These are phyloP conservation scores for Syzygium syzygioides DNA, from an alignment of 441 rosid species.

Conservation along the genomic window DNA sequence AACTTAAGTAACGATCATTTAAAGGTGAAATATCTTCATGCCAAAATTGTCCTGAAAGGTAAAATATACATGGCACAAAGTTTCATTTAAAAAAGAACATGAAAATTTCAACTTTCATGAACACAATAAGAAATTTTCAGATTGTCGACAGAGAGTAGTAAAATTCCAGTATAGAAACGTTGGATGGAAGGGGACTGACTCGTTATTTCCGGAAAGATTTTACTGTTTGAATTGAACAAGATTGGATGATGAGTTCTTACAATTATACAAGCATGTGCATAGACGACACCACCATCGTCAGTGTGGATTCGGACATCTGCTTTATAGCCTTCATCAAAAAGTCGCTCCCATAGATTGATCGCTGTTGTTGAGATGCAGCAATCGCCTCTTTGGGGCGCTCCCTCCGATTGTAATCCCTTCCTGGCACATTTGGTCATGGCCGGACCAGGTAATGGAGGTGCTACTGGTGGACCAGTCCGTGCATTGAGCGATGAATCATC, in stretches of 20 bases:
- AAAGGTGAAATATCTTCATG: background rate
- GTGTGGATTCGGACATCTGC: constrained; percentile 62
- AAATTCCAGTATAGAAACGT: background rate
- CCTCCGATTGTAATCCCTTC: constrained; percentile 9
- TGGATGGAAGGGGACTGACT: background rate
- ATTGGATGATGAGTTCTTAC: constrained; percentile 35
- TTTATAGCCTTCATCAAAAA: constrained; percentile 68
- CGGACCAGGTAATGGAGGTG: constrained; percentile 43
- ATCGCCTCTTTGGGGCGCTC: constrained; percentile 12
- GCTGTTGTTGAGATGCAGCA: constrained; percentile 31
- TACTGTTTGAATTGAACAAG: background rate
- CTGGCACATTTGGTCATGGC: constrained; percentile 11
- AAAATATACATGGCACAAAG: background rate
- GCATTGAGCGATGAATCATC: constrained; percentile 14
- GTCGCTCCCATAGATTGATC: constrained; percentile 61
- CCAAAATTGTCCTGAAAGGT: background rate
- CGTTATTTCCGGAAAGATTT: background rate
- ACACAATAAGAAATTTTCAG: background rate
- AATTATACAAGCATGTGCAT: constrained; percentile 68
- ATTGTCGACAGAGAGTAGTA: background rate
- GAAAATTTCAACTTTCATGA: background rate
- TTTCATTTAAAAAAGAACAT: background rate
- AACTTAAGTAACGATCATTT: background rate
- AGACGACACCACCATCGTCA: constrained; percentile 40
- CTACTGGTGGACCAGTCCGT: constrained; percentile 22